Evolutionary conservation across 768 basidiomycete genomes (phyloP), one percentile per base, ranked within the genome.

Genomic region (Leccinum truebloodii): DNA sequence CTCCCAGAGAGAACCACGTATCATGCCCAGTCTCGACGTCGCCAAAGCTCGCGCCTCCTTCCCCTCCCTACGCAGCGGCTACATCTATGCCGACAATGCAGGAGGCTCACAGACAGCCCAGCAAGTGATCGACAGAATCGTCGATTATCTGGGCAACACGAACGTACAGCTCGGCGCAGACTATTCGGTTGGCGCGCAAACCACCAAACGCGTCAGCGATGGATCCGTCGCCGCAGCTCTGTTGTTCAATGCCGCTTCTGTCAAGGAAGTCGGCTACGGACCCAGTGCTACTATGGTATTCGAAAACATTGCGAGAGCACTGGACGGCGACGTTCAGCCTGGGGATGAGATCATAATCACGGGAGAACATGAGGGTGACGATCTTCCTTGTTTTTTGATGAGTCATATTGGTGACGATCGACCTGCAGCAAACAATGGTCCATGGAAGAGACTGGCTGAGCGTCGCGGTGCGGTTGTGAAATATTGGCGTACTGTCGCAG

Each of bases 281-380:
- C 76, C 83, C 26, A 88, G 86, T 66, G 84, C 89, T 10, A 88
- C 90, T 0, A 73, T 86, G 76, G 81, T 88, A 37, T 63, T 89
- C 24, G 89, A 88, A 69, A 90, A 91, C 66, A 78, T 92, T 0
- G 80, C 89, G 0, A 75, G 88, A 5, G 83, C 84, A 0, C 67
- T 92, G 58, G 88, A 88, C 35, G 66, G 63, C 0, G 80, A 80
- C 55, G 77, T 92, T 28, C 68, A 79, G 37, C 61, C 74, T 1
- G 87, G 83, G 4, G 90, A 92, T 59, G 90, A 92, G 71, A 85
- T 92, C 58, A 85, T 94, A 57, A 69, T 92, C n/a, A 89, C 88
- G 0, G 83, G 82, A 1, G 91, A 92, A 68, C 91, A 94, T 63
- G 90, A 94, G 79, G 85, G 89, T 90, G 28, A 76, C 59, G 3